Evolutionary conservation across 768 basidiomycete species (phyloP), one percentile per base, ranked within the genome.

Genomic region (Tylopilus balloui): DNA sequence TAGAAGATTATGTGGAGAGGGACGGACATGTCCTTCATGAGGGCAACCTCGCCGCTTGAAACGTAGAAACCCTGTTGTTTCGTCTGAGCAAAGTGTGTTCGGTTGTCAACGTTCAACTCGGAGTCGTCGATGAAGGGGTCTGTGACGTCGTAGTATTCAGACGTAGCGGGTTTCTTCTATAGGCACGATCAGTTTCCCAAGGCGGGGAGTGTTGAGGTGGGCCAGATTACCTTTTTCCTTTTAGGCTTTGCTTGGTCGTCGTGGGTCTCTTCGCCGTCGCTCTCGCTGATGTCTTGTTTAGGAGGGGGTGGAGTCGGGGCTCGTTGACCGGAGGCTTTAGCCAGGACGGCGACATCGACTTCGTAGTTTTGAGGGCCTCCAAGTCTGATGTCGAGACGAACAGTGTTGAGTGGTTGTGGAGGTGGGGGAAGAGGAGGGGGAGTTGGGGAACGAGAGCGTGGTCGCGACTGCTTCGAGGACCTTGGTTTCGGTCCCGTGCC

Each of bases 71-170:
- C 92, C 50, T 87, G 83, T 60, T 94, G 91, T 67, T 88, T 91
- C 5, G 94, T 95, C 66, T 91, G 84, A 5, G 88, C 91, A 59
- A 93, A 88, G 70, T 79, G 91, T 2, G 87, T 92, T 5, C 95
- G 84, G 63, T 94, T 84, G 71, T 98, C 94, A 39, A 94, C 71
- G 21, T 81, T 84, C 48, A 95, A 74, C 63, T 98, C 95, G 2
- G 92, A 91, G 69, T 99, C 96, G 74, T 99, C 96, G 62, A 99
- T 96, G 72, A 98, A 98, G 0, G 91, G 88, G 70, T 99, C 96
- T 0, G 76, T 71, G 17, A 84, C 74, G 71, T 99, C 95, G 74
- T 99, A 99, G 60, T 92, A 90, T 62, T 88, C 89, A 19, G 80
- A 70, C 0, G 74, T 73, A 1, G 68, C 64, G 48, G 73, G 78